Percentiles rank a stretch among this genome's conserved stretches.
Conservation (phyloP, 768 basidiomycete genomes). For the Rhodocollybia butyracea region DNA sequence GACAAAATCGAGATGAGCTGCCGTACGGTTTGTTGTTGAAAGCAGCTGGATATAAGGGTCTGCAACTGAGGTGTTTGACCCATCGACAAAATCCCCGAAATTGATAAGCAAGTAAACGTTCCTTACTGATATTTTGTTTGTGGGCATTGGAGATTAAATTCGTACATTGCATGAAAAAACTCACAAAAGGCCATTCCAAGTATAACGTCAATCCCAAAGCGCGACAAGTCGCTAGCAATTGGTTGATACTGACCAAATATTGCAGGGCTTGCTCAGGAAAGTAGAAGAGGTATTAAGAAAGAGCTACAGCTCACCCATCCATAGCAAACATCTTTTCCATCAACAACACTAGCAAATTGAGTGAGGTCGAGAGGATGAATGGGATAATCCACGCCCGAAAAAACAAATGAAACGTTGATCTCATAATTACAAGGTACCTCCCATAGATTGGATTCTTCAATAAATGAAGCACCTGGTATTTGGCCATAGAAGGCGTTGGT, state of each 20-base stretch:
- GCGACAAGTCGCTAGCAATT: background rate
- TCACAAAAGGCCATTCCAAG: slow-evolving; percentile 12
- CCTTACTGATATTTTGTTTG: slow-evolving; percentile 3
- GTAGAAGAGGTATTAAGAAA: background rate
- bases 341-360: background rate
- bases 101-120: slow-evolving; percentile 21
- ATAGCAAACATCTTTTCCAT: slow-evolving; percentile 8
- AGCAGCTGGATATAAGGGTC: slow-evolving; percentile 21
- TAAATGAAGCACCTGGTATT: slow-evolving; percentile 16
- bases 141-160: background rate
- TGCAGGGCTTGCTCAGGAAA: background rate
- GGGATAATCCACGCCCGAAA: slow-evolving; percentile 16
- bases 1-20: slow-evolving; percentile 19
- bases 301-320: slow-evolving; percentile 12
- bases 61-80: slow-evolving; percentile 11
- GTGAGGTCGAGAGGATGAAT: slow-evolving; percentile 22
- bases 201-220: slow-evolving; percentile 7
- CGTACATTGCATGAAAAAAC: background rate
- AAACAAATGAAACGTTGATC: slow-evolving; percentile 18
- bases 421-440: slow-evolving; percentile 20
- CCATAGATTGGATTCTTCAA: slow-evolving; percentile 9
- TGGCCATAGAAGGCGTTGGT: slow-evolving; percentile 22
- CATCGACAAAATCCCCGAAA: slow-evolving; percentile 21
- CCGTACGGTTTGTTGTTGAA: slow-evolving; percentile 10
- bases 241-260: background rate